Base-by-base conservation (phyloP, 805 yeast species). In the Tetrapisispora pingtungensis region DNA sequence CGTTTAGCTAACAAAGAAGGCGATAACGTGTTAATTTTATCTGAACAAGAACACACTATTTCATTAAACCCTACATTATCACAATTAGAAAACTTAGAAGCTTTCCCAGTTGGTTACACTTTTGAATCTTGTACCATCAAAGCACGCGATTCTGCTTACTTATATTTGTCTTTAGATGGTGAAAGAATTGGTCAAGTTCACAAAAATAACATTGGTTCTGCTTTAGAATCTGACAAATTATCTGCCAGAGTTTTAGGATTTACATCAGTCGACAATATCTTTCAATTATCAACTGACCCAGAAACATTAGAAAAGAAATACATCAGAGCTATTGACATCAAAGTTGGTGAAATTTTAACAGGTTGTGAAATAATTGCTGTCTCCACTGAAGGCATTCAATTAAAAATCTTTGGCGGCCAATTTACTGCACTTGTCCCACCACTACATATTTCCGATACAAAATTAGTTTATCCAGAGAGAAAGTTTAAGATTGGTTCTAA, bases 401-500 rank as follows among this genome's bases (percentile, higher is more conserved):
- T 93, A 27, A 78, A 75, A 54, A 56, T 87, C 10, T 78, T 80
- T 47, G 80, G 77, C 42, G 68, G 66, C 10, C 73, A 75, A 40
- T 84, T 82, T 51, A 80, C 74, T 36, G 98, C 87, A 5, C 67
- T 74, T 49, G 97, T 86, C 26, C 81, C 85, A 13, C 70, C 78
- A 24, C 58, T 68, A 22, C 96, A 90, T 55, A 75, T 93, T 63
- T 81, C 95, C 52, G 99, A 93, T 62, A 73, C 84, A 46, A 81
- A 79, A 59, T 70, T 90, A 50, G 77, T 78, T 3, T 82, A 90
- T 58, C 98, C 98, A 6, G 97, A 93, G 65, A 77, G 93, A 69
- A 86, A 87, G 57, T 90, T 81, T 72, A 85, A 84, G 64, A 78
- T 81, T 36, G 97, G 96, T 10, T 69, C 82, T 36, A 83, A 80